Percentiles rank a stretch among this genome's conserved stretches.
Evolutionary conservation across 306 rosid genomes (phyloP).

Genomic region (Urtica urens): DNA sequence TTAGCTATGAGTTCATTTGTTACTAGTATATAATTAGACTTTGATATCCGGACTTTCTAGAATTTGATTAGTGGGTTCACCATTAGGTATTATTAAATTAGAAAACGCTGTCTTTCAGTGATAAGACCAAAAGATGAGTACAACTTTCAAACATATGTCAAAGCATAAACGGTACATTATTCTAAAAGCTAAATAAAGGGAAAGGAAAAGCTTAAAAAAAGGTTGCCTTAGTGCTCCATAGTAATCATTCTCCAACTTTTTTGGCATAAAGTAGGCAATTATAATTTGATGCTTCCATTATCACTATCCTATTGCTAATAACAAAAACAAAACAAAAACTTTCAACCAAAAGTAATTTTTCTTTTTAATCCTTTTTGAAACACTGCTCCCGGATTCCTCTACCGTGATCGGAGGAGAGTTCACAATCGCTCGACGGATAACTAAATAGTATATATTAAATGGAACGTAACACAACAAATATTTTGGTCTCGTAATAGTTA

Average conservation of each 20-base stretch:
- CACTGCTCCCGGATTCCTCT: too few species aligned
- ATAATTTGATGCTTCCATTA: slow-evolving; percentile 19
- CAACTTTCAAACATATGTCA: slow-evolving; percentile 12
- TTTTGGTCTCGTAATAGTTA: too few species aligned
- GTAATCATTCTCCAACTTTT: slow-evolving; percentile 26
- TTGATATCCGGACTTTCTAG: too few species aligned
- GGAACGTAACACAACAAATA: too few species aligned
- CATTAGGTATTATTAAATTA: neutral
- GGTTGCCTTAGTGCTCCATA: slow-evolving; percentile 24
- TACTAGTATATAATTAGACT: too few species aligned
- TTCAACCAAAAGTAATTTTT: too few species aligned
- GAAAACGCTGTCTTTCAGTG: neutral
- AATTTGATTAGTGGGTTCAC: slow-evolving; percentile 10
- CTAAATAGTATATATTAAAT: too few species aligned
- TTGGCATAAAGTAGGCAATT: slow-evolving; percentile 19
- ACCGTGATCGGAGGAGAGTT: too few species aligned
- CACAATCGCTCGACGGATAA: too few species aligned
- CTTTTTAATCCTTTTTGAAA: too few species aligned
- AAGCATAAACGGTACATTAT: slow-evolving; percentile 12
- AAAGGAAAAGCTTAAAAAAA: neutral
- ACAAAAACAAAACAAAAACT: too few species aligned
- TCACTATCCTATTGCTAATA: slow-evolving; percentile 20
- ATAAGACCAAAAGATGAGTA: neutral
- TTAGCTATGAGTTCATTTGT: too few species aligned
- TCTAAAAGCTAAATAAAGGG: neutral